Percentiles rank a stretch among this genome's conserved stretches.
These are phyloP conservation scores for Zygoascus tannicola DNA, from an alignment of 805 yeast genomes.

Conservation along the genomic window DNA sequence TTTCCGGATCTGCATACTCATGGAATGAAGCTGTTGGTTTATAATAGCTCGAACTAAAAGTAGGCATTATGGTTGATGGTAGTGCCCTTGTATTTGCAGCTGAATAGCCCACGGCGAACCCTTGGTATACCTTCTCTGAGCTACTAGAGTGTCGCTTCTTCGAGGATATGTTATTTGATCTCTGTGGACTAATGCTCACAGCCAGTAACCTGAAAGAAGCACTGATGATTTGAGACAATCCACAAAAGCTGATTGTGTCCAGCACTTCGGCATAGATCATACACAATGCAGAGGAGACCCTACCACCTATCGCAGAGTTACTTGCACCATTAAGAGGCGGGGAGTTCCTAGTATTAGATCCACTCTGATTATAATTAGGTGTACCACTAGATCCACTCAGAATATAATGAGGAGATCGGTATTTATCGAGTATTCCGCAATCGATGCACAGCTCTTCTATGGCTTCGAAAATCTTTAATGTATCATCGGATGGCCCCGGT, in stretches of 20 bases:
- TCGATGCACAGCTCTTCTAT: conserved; percentile 19
- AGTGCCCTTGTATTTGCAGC: neutral
- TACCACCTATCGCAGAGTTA: conserved; percentile 1
- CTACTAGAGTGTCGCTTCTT: conserved; percentile 2
- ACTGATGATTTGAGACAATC: conserved; percentile 19
- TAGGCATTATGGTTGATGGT: neutral
- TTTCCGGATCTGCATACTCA: neutral
- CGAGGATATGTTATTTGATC: neutral
- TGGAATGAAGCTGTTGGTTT: neutral
- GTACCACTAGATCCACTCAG: neutral
- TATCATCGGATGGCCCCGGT: neutral
- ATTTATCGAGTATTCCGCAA: neutral
- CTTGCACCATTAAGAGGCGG: neutral
- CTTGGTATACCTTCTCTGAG: no score
- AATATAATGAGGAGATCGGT: neutral
- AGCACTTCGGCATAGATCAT: conserved; percentile 21
- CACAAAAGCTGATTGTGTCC: conserved; percentile 23
- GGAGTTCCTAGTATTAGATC: neutral
- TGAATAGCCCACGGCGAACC: neutral
- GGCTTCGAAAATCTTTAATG: conserved; percentile 1
- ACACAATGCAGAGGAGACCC: conserved; percentile 20
- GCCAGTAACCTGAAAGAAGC: conserved; percentile 18
- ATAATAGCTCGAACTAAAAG: neutral
- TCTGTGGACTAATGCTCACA: conserved; percentile 3
- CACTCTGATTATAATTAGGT: neutral